A percentile compares a stretch with the other conserved stretches of the same genome.
phyloP scores from a whole-genome alignment of 2,329 filamentous ascomycete genomes.

The Cladophialophora exuberans region DNA sequence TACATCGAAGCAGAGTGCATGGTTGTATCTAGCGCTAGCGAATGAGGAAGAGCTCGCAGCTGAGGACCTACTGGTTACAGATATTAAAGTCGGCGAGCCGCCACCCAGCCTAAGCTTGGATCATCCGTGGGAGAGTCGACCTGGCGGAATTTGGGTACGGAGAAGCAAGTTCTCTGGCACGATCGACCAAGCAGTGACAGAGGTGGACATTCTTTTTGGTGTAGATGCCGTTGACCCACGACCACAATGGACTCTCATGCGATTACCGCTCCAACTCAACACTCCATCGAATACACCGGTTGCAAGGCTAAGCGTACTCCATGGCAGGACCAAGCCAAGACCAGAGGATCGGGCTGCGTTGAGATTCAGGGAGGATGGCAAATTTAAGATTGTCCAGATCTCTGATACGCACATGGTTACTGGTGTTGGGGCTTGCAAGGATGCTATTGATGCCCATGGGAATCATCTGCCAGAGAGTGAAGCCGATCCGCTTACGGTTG shows the following conservation, averaged over 20 bases:
- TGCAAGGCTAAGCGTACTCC: conserved; percentile 42
- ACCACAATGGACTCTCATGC: conserved; percentile 40
- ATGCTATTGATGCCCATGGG: conserved; percentile 41
- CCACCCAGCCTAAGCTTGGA: conserved; percentile 18
- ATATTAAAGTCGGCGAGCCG: conserved; percentile 22
- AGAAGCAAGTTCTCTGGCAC: conserved; percentile 32
- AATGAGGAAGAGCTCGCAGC: conserved; percentile 26
- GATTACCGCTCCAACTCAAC: conserved; percentile 42
- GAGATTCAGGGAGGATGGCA: conserved; percentile 15
- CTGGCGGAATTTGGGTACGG: conserved; percentile 36
- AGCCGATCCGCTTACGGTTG: conserved; percentile 27
- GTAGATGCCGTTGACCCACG: conserved; percentile 39
- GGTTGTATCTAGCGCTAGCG: conserved; percentile 27
- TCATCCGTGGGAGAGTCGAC: conserved; percentile 35
- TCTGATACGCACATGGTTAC: conserved; percentile 40
- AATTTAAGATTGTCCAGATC: conserved; percentile 19
- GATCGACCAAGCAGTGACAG: conserved; percentile 24
- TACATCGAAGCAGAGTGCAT: conserved; percentile 19
- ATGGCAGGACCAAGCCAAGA: conserved; percentile 28
- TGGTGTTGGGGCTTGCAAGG: conserved; percentile 37
- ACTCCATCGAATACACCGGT: conserved; percentile 39
- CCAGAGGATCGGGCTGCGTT: conserved; percentile 36
- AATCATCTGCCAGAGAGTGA: conserved; percentile 34
- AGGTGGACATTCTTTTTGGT: conserved; percentile 19
- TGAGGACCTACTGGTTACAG: conserved; percentile 22